Percentiles rank a stretch among this genome's conserved stretches.
phyloP scores from a whole-genome alignment of 805 yeast genomes.

The Debaryomyces castellii region DNA sequence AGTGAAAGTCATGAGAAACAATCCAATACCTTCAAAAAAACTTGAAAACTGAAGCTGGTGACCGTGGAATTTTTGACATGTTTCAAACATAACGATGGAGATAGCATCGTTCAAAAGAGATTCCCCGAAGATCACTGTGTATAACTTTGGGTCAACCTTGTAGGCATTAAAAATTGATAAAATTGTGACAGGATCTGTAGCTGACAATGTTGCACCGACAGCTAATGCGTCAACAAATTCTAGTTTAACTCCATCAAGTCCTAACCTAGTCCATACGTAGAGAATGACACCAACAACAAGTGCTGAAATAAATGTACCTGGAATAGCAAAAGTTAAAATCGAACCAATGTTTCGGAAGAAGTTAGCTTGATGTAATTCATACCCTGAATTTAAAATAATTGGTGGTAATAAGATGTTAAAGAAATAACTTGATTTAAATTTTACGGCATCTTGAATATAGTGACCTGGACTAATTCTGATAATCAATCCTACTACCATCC shows the following conservation, averaged over 20 bases:
- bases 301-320: constrained; percentile 93
- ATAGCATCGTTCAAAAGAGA: constrained; percentile 95
- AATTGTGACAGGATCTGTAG: constrained; percentile 98
- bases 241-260: constrained; percentile 81
- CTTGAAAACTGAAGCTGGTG: constrained; percentile 67
- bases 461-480: constrained; percentile 94
- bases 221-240: constrained; percentile 97
- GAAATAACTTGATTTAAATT: constrained; percentile 91
- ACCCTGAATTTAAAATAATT: constrained; percentile 92
- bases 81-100: constrained; percentile 98
- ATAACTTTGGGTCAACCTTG: constrained; percentile 95
- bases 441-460: constrained; percentile 94
- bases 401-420: constrained; percentile 95
- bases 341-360: constrained; percentile 91
- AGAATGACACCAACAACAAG: constrained; percentile 85
- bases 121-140: constrained; percentile 97
- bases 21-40: constrained; percentile 90
- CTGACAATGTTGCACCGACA: constrained; percentile 96
- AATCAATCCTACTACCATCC: constrained; percentile 91
- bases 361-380: constrained; percentile 93
- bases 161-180: constrained; percentile 94
- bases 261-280: constrained; percentile 87
- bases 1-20: constrained; percentile 90
- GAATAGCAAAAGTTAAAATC: constrained; percentile 90
- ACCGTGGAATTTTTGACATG: constrained; percentile 95